Base-by-base conservation (phyloP, 1,284 basidiomycete genomes). In the Neolentinus lepideus region DNA sequence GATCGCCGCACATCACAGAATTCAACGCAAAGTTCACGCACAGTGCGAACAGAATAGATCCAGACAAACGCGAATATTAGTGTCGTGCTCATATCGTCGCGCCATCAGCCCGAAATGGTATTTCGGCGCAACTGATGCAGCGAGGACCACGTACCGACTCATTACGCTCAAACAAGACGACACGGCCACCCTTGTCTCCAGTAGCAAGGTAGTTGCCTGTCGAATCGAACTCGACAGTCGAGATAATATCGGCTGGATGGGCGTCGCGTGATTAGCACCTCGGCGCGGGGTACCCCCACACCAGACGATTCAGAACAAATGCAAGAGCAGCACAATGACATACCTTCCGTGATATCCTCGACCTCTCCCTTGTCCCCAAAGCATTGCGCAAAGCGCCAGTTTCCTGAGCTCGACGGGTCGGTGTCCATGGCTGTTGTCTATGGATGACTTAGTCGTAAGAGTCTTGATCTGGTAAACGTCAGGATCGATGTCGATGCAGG, bases 361-460 rank as follows among this genome's bases (percentile, higher is more conserved):
- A 99, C 96, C 71, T 99, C 92, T 64, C 92, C 94, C 81, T 97
- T 96, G 80, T 98, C 94, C 66, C 97, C 97, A 71, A 99, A 99
- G 77, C 97, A 99, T 72, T 99, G 97, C 55, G 97, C 97, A 73
- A 99, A 99, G 66, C 95, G 88, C 97, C 97, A 99, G 68, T 88
- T 88, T 64, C 88, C 88, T 69, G 86, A 89, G 63, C 84, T 80
- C 67, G 88, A 89, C 66, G 89, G 83, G 76, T 95, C 93, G 67
- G 85, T 82, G 62, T 87, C 84, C 83, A 87, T 87, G 69, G 63
- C 69, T 78, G 76, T 78, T 59, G 60, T 66, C 62, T 57, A 47
- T 52, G 60, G 12, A 12, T 53, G 53, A 47, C 56, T 26, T n/a
- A 43, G 38, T 43, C 38, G 38, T 43, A 43, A 9, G 38, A 16